Percentiles rank a stretch among this genome's conserved stretches.
Conservation (phyloP, 1,284 basidiomycete genomes). For the Marasmius oreades region DNA sequence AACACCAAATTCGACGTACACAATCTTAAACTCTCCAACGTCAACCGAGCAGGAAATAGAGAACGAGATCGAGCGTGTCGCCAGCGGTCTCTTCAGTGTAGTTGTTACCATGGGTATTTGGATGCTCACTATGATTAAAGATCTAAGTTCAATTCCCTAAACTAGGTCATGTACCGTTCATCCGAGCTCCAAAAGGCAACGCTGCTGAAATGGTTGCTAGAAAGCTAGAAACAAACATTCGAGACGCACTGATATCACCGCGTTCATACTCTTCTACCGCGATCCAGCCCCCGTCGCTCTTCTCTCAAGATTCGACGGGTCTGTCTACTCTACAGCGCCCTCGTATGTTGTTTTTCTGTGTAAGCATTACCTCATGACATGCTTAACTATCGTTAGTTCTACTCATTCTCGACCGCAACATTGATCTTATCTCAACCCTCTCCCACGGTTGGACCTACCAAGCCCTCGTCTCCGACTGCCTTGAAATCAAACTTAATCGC, state of each 20-base stretch:
- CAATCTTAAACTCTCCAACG: constrained; percentile 89
- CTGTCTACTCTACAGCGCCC: constrained; percentile 80
- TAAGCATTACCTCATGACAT: constrained; percentile 5
- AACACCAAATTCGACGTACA: constrained; percentile 57
- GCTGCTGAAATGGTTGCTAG: constrained; percentile 98
- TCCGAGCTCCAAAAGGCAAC: constrained; percentile 92
- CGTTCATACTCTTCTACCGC: constrained; percentile 51
- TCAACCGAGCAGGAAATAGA: constrained; percentile 92
- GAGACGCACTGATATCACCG: constrained; percentile 79
- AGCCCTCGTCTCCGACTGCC: constrained; percentile 95
- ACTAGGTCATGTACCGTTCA: constrained; percentile 88
- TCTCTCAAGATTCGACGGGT: constrained; percentile 69
- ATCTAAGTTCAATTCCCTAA: background rate
- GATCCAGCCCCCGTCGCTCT: constrained; percentile 58
- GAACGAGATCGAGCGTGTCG: constrained; percentile 89
- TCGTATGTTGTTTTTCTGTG: constrained; percentile 44
- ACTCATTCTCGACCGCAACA: constrained; percentile 91
- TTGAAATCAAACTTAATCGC: constrained; percentile 96
- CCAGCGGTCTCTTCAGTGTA: constrained; percentile 89
- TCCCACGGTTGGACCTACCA: constrained; percentile 99
- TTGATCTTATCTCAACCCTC: constrained; percentile 93
- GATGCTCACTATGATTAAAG: background rate
- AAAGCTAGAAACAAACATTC: constrained; percentile 89
- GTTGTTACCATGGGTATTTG: constrained; percentile 84
- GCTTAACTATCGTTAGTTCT: constrained; percentile 55